Evolutionary conservation across 768 basidiomycete genomes (phyloP).

Genomic region (Kockovaella imperatae): DNA sequence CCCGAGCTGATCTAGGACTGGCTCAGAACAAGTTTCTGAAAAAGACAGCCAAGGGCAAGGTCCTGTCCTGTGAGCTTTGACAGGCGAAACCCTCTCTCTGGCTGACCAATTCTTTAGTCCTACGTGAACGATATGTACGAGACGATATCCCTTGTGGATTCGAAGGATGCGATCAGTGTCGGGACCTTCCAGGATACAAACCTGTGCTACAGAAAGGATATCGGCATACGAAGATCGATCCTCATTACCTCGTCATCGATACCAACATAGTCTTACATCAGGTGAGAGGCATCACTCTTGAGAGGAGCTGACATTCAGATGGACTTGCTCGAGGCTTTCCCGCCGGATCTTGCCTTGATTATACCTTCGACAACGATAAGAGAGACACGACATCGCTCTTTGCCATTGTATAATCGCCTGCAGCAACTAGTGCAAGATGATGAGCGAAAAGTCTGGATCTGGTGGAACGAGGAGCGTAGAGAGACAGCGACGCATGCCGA

Average conservation of each 20-base stretch:
- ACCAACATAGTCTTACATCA: conserved; percentile 92
- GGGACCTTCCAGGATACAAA: conserved; percentile 44
- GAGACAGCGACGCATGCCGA: conserved; percentile 52
- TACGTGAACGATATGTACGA: conserved; percentile 87
- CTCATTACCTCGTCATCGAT: conserved; percentile 78
- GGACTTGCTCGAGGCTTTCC: conserved; percentile 77
- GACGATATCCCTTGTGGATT: conserved; percentile 85
- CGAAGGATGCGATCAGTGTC: conserved; percentile 60
- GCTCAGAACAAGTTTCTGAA: conserved; percentile 88
- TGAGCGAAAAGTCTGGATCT: conserved; percentile 45
- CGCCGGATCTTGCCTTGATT: conserved; percentile 72
- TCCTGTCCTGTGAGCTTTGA: conserved; percentile 66
- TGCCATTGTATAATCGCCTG: conserved; percentile 86
- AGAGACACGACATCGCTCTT: conserved; percentile 87
- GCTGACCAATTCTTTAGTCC: conserved; percentile 50
- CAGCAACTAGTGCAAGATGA: conserved; percentile 76
- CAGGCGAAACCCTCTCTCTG: neutral
- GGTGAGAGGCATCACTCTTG: conserved; percentile 46
- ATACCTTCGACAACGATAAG: conserved; percentile 91
- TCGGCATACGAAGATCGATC: conserved; percentile 48
- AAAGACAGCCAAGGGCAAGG: conserved; percentile 87
- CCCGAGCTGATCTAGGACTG: conserved; percentile 38
- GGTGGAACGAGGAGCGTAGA: conserved; percentile 55
- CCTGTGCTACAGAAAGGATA: conserved; percentile 59
- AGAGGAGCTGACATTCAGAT: conserved; percentile 53